A percentile compares a stretch with the other conserved stretches of the same genome.
Evolutionary conservation across 108 stramenopile genomes (phyloP).

Genomic region (Nitzschia sp.): DNA sequence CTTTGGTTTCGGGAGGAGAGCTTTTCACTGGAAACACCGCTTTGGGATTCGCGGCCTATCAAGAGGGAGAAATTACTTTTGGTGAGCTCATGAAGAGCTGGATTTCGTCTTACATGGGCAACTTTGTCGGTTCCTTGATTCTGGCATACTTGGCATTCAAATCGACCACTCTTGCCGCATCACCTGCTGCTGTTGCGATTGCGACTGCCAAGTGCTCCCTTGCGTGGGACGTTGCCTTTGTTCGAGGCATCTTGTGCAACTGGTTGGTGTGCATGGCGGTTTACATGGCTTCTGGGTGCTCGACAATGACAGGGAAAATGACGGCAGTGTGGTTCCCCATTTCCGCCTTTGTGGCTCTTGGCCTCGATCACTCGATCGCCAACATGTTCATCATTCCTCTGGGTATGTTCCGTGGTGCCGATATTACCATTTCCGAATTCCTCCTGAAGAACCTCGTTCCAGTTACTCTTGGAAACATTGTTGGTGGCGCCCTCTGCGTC

Average conservation of each 20-base stretch:
- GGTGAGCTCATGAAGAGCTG: constrained; percentile 72
- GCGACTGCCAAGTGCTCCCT: constrained; percentile 81
- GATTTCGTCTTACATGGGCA: constrained; percentile 77
- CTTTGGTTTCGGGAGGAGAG: constrained; percentile 81
- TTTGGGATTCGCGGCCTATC: constrained; percentile 73
- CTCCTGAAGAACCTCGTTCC: constrained; percentile 89
- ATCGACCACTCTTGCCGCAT: constrained; percentile 69
- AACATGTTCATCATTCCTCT: constrained; percentile 98
- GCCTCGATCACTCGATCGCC: constrained; percentile 93
- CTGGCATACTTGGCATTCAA: constrained; percentile 81
- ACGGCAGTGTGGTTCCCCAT: constrained; percentile 92
- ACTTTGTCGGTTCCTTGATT: constrained; percentile 85
- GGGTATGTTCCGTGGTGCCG: constrained; percentile 92
- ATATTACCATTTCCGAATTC: constrained; percentile 76
- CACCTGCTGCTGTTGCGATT: constrained; percentile 73
- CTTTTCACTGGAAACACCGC: constrained; percentile 66
- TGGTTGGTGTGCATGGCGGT: constrained; percentile 97
- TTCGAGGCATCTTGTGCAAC: constrained; percentile 93
- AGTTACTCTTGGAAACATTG: constrained; percentile 94
- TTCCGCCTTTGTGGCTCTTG: constrained; percentile 90
- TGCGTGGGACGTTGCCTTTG: constrained; percentile 83
- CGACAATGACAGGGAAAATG: constrained; percentile 81
- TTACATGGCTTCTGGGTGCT: constrained; percentile 87
- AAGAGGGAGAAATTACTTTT: constrained; percentile 70
- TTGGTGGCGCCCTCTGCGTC: constrained; percentile 90